These are phyloP conservation scores for Chaetomium olivaceum DNA, from an alignment of 2,329 filamentous ascomycete species.

Conservation along the genomic window DNA sequence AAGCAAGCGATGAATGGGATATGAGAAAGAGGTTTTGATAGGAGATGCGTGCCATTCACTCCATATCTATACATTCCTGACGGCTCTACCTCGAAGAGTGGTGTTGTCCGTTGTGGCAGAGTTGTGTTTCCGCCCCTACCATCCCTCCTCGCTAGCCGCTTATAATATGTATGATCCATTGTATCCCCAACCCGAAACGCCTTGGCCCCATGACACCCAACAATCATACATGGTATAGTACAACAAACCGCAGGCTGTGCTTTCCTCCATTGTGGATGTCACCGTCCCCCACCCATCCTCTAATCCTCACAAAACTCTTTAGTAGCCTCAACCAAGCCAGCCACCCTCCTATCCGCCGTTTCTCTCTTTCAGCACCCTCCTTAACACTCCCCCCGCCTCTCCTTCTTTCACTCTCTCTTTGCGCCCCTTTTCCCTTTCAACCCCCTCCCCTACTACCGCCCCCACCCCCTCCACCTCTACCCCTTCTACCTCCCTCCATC, in stretches of 20 bases:
- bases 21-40: neutral
- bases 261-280: neutral
- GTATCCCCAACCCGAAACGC: neutral
- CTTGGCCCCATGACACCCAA: too few relatives aligned
- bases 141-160: too few relatives aligned
- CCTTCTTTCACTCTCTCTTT: too few relatives aligned
- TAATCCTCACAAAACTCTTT: too few relatives aligned
- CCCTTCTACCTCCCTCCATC: too few relatives aligned
- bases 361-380: too few relatives aligned
- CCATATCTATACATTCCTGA: neutral
- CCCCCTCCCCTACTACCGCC: neutral
- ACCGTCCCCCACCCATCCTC: neutral
- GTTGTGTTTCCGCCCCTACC: too few relatives aligned
- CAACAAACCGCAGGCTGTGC: neutral
- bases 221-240: neutral
- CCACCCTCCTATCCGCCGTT: neutral
- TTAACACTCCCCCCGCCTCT: neutral
- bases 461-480: neutral
- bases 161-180: neutral
- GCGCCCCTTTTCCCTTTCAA: neutral
- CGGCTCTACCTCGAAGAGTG: neutral
- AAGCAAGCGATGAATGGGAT: neutral
- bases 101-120: neutral
- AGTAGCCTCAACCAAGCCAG: neutral
- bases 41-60: neutral